These are phyloP conservation scores for Lachnellula willkommii DNA, from an alignment of 2,329 filamentous ascomycete genomes.

Conservation along the genomic window DNA sequence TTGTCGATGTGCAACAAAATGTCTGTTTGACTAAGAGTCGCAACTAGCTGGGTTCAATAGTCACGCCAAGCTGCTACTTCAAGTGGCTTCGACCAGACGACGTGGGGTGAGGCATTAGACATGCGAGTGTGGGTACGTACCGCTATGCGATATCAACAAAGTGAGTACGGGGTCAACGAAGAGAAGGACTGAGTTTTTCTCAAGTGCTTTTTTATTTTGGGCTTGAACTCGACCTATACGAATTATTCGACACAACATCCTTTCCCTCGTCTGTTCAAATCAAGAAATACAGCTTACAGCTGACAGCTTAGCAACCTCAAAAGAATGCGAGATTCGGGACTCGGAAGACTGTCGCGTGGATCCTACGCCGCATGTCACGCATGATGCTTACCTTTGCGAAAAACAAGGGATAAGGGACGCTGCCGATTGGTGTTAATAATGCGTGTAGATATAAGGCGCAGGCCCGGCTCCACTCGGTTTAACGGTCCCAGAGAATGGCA, in stretches of 20 bases:
- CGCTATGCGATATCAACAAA: background rate
- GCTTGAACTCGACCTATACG: background rate
- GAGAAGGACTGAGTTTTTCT: background rate
- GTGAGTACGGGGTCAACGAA: background rate
- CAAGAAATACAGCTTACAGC: background rate
- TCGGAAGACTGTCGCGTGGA: background rate
- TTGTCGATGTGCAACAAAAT: background rate
- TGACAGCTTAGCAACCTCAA: background rate
- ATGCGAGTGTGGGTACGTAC: background rate
- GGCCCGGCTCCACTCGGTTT: background rate
- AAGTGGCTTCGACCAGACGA: background rate
- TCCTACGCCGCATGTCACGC: background rate
- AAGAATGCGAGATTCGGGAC: background rate
- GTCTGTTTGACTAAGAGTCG: background rate
- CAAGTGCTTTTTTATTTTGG: background rate
- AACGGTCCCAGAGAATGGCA: background rate
- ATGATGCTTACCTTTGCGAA: background rate
- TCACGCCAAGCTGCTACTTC: background rate
- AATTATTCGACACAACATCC: background rate
- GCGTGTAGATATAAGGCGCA: background rate
- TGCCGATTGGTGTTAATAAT: background rate
- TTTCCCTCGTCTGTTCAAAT: background rate
- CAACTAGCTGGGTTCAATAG: background rate
- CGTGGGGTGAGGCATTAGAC: background rate
- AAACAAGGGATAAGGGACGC: background rate